Conservation (phyloP, 345 rosid genomes). For the Gossypium arboreum region DNA sequence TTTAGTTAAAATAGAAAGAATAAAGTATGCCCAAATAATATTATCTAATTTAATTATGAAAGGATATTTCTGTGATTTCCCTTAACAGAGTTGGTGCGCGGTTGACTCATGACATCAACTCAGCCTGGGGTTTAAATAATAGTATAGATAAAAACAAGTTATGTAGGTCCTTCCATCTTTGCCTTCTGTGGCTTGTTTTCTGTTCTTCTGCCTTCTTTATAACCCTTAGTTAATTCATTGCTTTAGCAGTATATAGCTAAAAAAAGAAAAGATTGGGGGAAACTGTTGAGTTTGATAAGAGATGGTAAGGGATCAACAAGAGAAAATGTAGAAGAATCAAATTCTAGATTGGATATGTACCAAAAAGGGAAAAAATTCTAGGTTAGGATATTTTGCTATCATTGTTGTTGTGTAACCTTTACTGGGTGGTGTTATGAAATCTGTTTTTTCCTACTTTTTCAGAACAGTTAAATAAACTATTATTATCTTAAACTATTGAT, state of each 20-base stretch:
- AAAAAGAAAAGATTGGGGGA: neutral
- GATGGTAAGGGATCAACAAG: neutral
- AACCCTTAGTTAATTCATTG: neutral
- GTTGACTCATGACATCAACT: no score
- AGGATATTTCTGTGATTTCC: no score
- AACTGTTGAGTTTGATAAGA: neutral
- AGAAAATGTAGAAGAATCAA: neutral
- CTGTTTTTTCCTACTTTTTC: neutral
- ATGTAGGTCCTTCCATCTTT: neutral
- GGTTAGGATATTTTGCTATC: neutral
- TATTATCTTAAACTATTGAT: neutral
- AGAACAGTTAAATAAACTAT: neutral
- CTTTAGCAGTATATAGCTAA: neutral
- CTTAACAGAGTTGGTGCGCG: no score
- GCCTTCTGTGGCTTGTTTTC: neutral
- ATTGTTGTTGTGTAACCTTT: neutral
- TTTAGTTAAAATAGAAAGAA: no score
- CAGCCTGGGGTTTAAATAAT: no score
- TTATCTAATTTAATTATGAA: no score
- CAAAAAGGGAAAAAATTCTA: neutral
- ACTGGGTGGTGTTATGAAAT: neutral
- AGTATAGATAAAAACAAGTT: neutral
- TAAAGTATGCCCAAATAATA: no score
- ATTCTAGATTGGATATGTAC: neutral
- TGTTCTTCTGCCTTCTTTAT: neutral